Evolutionary conservation across 805 yeast species (phyloP), one percentile per base, ranked within the genome.

Genomic region (Metschnikowia reukaufii): DNA sequence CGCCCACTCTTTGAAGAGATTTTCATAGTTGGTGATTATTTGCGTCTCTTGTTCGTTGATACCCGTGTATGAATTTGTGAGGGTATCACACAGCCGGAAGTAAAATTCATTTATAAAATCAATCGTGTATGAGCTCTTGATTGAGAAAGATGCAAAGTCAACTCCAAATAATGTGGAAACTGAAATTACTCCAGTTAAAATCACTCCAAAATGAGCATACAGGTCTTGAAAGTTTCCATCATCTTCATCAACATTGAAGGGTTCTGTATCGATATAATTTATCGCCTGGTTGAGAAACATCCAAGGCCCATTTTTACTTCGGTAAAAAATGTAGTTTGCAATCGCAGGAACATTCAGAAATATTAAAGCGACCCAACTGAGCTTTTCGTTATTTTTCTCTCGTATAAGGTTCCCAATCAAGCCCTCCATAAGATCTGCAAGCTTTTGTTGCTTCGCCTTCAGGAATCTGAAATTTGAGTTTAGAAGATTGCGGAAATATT

Each of bases 151-250:
- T 1, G 63, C 51, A 33, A 61, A 55, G 47, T 67, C 67, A 35
- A 67, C 50, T 1, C 64, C 52, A 45, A 65, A 68, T 12, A 48
- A 44, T 35, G 56, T 56, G 2, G 60, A 44, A 4, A 71, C 56
- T 8, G 64, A 52, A 17, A 67, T 57, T 12, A 63, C 56, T 2
- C 65, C 60, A n/a, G 59, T 59, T 20, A 85, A 57, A 1, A 83
- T 67, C 38, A 80, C 72, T 0, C 95, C 90, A 61, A 84, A 83
- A 33, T 86, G 82, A 1, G 88, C 71, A 57, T 83, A 86, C 12
- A 73, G 64, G 31, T 86, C 94, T 61, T 84, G 89, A 51, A 77
- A 79, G 53, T 79, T 77, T 47, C 73, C 72, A 44, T 80, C 86
- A 43, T 77, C 82, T 30, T 79, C 84, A 37, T 77, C 82, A 7